Conservation (phyloP, 176 grass and related monocot species). For the Triticum turgidum region DNA sequence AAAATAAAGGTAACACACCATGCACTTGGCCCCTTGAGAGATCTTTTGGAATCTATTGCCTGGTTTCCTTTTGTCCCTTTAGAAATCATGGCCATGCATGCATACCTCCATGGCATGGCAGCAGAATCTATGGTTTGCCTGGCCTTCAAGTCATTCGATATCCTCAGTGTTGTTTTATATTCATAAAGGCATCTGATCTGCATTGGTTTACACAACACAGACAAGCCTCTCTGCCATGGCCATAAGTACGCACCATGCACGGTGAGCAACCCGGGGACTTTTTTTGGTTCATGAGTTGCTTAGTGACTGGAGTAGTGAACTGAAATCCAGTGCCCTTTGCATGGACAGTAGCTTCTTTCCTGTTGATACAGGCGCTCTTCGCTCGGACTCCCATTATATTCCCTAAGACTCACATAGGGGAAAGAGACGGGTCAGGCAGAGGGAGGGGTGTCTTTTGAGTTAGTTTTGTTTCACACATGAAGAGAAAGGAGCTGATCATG, state of each 20-base stretch:
- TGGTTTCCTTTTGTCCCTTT: slow-evolving; percentile 46
- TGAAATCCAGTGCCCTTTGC: slow-evolving; percentile 31
- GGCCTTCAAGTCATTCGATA: slow-evolving; percentile 53
- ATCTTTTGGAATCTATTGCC: slow-evolving; percentile 45
- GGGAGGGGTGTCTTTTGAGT: neutral
- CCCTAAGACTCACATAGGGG: slow-evolving; percentile 9
- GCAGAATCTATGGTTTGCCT: slow-evolving; percentile 57
- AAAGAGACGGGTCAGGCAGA: neutral
- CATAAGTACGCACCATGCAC: slow-evolving; percentile 36
- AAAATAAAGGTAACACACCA: slow-evolving; percentile 34
- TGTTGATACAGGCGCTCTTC: slow-evolving; percentile 36
- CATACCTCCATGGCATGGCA: slow-evolving; percentile 14
- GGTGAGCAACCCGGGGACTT: slow-evolving; percentile 16
- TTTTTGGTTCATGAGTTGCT: slow-evolving; percentile 36
- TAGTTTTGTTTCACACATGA: slow-evolving; percentile 49
- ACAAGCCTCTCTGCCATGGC: slow-evolving; percentile 19
- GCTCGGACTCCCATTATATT: slow-evolving; percentile 50
- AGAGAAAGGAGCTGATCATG: slow-evolving; percentile 51
- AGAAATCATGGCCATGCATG: slow-evolving; percentile 48
- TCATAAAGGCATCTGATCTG: slow-evolving; percentile 27
- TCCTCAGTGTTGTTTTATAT: slow-evolving; percentile 34
- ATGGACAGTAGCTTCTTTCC: slow-evolving; percentile 43
- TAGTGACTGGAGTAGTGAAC: slow-evolving; percentile 30
- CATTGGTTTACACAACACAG: neutral
- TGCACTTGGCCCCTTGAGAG: slow-evolving; percentile 38